Conservation (phyloP, 2,329 filamentous ascomycete species). For the Clathrospora elynae region DNA sequence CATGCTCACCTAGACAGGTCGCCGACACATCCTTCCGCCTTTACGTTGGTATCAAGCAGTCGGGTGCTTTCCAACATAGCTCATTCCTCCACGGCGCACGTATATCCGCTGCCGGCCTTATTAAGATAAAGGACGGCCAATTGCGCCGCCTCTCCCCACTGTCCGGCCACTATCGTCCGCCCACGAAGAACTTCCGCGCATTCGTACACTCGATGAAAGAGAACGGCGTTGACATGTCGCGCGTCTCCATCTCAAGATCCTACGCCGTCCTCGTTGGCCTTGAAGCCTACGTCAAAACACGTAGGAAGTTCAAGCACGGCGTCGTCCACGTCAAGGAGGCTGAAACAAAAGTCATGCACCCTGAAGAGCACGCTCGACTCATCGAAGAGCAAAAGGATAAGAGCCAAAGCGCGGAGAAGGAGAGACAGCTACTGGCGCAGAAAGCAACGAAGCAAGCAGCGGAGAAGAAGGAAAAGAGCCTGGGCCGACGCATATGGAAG, state of each 20-base stretch:
- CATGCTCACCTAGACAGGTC: slow-evolving; percentile 46
- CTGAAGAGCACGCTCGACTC: slow-evolving; percentile 60
- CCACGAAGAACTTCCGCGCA: slow-evolving; percentile 78
- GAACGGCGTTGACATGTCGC: slow-evolving; percentile 77
- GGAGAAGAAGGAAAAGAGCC: slow-evolving; percentile 43
- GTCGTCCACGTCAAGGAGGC: slow-evolving; percentile 57
- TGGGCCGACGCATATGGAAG: slow-evolving; percentile 38
- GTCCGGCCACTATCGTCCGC: slow-evolving; percentile 81
- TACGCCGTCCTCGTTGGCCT: slow-evolving; percentile 83
- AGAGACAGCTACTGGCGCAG: slow-evolving; percentile 58
- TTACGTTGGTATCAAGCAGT: slow-evolving; percentile 89
- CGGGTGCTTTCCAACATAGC: slow-evolving; percentile 87
- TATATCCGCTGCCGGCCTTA: slow-evolving; percentile 80
- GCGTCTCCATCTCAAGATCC: slow-evolving; percentile 77
- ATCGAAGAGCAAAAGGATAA: slow-evolving; percentile 61
- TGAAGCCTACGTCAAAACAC: slow-evolving; percentile 76
- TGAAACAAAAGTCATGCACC: slow-evolving; percentile 65
- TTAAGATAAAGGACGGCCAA: slow-evolving; percentile 82
- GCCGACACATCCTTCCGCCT: slow-evolving; percentile 83
- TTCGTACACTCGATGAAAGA: slow-evolving; percentile 76
- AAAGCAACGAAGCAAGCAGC: slow-evolving; percentile 54
- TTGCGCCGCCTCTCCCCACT: slow-evolving; percentile 72
- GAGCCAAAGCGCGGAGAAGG: slow-evolving; percentile 63
- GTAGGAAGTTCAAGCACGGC: slow-evolving; percentile 65
- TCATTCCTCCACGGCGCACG: slow-evolving; percentile 84